Evolutionary conservation across 148 eudicot genomes (phyloP), one percentile per base, ranked within the genome.

Genomic region (Spergularia bocconei): DNA sequence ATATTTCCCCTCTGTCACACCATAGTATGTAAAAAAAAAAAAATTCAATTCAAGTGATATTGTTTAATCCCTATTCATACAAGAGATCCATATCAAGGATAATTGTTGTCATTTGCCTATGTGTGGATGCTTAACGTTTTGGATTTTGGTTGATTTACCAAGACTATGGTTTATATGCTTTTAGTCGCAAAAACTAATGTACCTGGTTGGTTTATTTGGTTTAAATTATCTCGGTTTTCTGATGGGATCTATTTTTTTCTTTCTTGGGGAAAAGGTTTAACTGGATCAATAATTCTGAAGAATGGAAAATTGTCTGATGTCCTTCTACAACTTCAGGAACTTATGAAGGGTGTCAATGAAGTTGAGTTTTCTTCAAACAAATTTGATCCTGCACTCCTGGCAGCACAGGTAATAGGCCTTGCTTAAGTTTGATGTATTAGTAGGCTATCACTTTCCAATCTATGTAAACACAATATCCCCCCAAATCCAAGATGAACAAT

Each of bases 211-310:
- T 75, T 58, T 57, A n/a, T 48, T 44, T 17, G 1, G 56, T 75
- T 57, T 13, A 57, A 23, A 7, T 25, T 56, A 14, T 54, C 63
- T 71, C 6, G 66, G 12, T 29, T 57, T 39, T 36, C 51, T 55
- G 21, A 41, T 20, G 51, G 39, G 20, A 44, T 70, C 57, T 14
- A 53, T 66, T 61, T 63, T 39, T 61, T 47, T 67, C 53, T 63
- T 14, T 57, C 63, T 75, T 80, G 64, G 41, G 15, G 21, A 67
- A 38, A 74, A 93, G 98, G 98, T 80, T 71, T 93, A 62, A 91
- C 98, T 52, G 89, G 98, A 67, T 88, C 98, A 50, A 77, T 93
- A 75, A 73, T 93, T 77, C 82, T 93, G 91, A 89, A 86, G 87
- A 93, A 87, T 68, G 98, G 98, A 79, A 82, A 52, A 11, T 69